Evolutionary conservation across 2,329 filamentous ascomycete genomes (phyloP).

Genomic region (Cladophialophora yegresii): DNA sequence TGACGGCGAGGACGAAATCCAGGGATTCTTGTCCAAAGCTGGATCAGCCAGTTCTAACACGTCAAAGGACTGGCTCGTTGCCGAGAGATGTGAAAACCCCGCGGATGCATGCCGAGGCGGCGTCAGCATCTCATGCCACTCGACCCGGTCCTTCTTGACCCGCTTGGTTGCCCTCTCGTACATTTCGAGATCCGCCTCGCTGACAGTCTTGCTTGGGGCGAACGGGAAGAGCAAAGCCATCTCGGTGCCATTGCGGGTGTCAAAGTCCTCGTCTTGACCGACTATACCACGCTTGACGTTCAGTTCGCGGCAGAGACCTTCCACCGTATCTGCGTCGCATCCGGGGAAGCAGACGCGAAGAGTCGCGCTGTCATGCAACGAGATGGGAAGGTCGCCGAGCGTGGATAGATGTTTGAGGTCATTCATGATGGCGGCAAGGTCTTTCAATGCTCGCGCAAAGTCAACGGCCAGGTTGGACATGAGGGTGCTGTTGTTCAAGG

Average conservation of each 20-base stretch:
- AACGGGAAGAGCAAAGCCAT: constrained; percentile 84
- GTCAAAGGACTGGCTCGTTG: constrained; percentile 33
- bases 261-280: constrained; percentile 75
- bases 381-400: constrained; percentile 81
- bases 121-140: constrained; percentile 62
- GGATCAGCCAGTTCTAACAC: constrained; percentile 37
- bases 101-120: constrained; percentile 38
- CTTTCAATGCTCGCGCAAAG: constrained; percentile 82
- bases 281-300: constrained; percentile 79
- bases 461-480: constrained; percentile 83
- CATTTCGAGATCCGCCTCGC: constrained; percentile 48
- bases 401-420: constrained; percentile 76
- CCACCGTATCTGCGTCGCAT: constrained; percentile 79
- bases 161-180: constrained; percentile 37
- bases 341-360: constrained; percentile 87
- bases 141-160: constrained; percentile 48
- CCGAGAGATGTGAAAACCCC: constrained; percentile 37
- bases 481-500: constrained; percentile 78
- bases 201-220: constrained; percentile 63
- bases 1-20: constrained; percentile 55
- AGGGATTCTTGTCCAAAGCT: constrained; percentile 55
- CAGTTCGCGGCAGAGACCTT: constrained; percentile 80
- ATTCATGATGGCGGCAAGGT: constrained; percentile 74
- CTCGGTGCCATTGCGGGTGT: constrained; percentile 64
- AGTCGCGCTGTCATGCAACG: constrained; percentile 65